phyloP scores from a whole-genome alignment of 306 rosid species.

The Rubus parviflorus region DNA sequence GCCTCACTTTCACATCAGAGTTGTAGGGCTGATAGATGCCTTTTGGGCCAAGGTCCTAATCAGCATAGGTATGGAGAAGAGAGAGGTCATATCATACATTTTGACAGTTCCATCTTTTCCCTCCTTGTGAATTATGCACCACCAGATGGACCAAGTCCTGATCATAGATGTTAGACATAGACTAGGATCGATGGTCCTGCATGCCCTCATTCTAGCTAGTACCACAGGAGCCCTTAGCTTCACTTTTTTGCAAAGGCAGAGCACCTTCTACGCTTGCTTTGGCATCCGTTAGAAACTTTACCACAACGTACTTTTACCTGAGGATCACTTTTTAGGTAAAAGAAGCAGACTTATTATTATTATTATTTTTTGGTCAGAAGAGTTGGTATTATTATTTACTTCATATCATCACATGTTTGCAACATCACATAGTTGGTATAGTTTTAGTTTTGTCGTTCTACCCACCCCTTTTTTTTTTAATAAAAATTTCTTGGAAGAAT shows the following conservation, averaged over 20 bases:
- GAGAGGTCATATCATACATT: neutral
- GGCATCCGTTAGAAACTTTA: slow-evolving; percentile 10
- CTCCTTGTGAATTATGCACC: neutral
- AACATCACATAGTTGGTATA: neutral
- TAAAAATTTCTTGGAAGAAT: too few relatives aligned
- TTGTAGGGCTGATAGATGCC: neutral
- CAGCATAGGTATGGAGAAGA: neutral
- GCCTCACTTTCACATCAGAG: neutral
- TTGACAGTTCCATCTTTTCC: neutral
- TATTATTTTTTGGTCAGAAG: neutral
- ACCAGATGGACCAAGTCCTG: neutral
- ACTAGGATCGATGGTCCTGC: neutral
- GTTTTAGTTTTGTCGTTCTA: neutral
- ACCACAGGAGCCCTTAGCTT: neutral
- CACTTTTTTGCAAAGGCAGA: neutral
- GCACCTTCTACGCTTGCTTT: neutral
- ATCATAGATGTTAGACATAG: neutral
- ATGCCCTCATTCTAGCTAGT: neutral
- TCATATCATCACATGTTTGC: neutral
- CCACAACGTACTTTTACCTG: neutral
- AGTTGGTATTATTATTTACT: neutral
- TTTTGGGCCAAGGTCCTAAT: neutral
- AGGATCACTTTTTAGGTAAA: neutral
- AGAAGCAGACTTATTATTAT: neutral
- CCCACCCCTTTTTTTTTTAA: too few relatives aligned